Conservation (phyloP, 306 rosid genomes). For the Rosa chinensis region DNA sequence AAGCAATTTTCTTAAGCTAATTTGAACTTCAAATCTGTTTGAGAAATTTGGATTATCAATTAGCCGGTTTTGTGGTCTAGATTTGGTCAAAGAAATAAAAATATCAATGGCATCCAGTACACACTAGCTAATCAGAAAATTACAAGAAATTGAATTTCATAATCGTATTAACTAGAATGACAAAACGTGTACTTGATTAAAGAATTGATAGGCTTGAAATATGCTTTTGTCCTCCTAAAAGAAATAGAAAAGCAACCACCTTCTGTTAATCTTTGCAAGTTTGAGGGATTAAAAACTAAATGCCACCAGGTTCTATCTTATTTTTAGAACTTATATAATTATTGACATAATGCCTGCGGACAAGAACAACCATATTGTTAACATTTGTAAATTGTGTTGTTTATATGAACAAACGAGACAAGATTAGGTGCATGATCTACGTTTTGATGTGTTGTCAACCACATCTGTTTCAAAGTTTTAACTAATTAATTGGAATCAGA, state of each 20-base stretch:
- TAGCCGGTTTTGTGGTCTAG: background rate
- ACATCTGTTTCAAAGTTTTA: background rate
- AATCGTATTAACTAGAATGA: background rate
- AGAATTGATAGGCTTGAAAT: background rate
- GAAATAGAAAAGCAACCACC: constrained; percentile 4
- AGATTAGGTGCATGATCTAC: constrained; percentile 27
- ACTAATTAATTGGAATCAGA: background rate
- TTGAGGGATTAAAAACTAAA: background rate
- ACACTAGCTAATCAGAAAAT: background rate
- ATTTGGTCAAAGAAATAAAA: background rate
- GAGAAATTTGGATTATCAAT: background rate
- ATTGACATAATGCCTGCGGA: constrained; percentile 32
- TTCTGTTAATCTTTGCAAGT: background rate
- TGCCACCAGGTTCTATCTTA: background rate
- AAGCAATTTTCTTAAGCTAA: background rate
- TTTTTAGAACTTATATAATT: background rate
- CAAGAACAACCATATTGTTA: constrained; percentile 14
- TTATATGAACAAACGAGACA: constrained; percentile 27
- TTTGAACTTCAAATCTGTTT: background rate
- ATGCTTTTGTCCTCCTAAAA: background rate
- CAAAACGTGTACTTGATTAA: background rate
- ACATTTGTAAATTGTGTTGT: constrained; percentile 10
- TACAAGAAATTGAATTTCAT: background rate
- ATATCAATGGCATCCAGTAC: background rate
- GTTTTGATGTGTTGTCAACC: constrained; percentile 31